Percentiles rank a stretch among this genome's conserved stretches.
Evolutionary conservation across 306 rosid species (phyloP).

Genomic region (Erythrophleum fordii): DNA sequence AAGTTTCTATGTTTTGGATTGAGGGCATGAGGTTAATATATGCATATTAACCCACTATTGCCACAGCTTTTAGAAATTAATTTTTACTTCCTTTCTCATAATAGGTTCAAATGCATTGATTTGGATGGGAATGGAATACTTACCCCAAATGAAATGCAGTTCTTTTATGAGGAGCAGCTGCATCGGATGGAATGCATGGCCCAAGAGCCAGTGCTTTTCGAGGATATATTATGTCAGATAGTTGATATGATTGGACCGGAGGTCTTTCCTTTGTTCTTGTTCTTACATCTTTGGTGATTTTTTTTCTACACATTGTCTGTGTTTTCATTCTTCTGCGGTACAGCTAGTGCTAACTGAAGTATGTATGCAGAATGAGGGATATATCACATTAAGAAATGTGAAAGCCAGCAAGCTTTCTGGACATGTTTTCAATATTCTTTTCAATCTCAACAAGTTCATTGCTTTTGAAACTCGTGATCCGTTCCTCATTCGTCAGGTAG

Average conservation of each 20-base stretch:
- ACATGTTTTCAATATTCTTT: slow-evolving; percentile 92
- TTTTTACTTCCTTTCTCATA: background rate
- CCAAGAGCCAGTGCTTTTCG: slow-evolving; percentile 97
- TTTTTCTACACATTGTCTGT: background rate
- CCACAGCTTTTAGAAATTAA: slow-evolving; percentile 20
- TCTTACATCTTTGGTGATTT: background rate
- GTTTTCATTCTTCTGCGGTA: slow-evolving; percentile 34
- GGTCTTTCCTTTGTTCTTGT: slow-evolving; percentile 62
- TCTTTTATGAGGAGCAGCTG: slow-evolving; percentile 98
- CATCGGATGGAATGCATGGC: slow-evolving; percentile 99
- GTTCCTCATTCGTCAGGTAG: slow-evolving; percentile 96
- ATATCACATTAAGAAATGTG: slow-evolving; percentile 74
- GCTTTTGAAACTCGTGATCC: slow-evolving; percentile 99
- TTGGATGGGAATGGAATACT: slow-evolving; percentile 96
- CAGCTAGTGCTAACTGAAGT: slow-evolving; percentile 34
- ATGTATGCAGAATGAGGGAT: slow-evolving; percentile 78
- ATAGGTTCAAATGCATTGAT: slow-evolving; percentile 98
- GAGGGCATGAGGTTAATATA: background rate
- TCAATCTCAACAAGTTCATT: slow-evolving; percentile 98
- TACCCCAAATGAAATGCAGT: slow-evolving; percentile 90
- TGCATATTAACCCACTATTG: no score
- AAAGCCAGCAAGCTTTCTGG: slow-evolving; percentile 96
- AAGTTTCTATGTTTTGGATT: background rate
- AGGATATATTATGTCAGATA: slow-evolving; percentile 96
- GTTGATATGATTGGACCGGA: slow-evolving; percentile 98